phyloP scores from a whole-genome alignment of 495 filamentous ascomycete species.

The Penicillium psychrofluorescens region DNA sequence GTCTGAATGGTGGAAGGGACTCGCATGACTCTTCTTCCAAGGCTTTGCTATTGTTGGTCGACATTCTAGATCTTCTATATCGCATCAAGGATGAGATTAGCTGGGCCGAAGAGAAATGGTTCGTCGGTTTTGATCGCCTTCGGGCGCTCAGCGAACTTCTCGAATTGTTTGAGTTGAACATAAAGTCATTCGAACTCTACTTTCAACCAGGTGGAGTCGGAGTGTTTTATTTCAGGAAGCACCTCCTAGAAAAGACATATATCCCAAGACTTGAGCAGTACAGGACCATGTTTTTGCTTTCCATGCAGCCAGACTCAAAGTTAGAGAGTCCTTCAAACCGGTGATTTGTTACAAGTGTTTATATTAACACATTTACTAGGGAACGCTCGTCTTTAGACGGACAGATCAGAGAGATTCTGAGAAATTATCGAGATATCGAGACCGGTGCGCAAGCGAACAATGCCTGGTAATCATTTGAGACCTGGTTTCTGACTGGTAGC shows the following conservation, averaged over 20 bases:
- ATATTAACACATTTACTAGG: background rate
- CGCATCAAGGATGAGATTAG: conserved; percentile 19
- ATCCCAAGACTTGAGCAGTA: conserved; percentile 23
- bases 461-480: rapidly evolving
- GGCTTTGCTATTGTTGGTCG: conserved; percentile 10
- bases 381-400: conserved; percentile 13
- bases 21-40: conserved; percentile 12
- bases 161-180: conserved; percentile 11
- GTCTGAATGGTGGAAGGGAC: conserved; percentile 12
- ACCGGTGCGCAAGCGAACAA: conserved; percentile 9
- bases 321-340: background rate
- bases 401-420: conserved; percentile 9
- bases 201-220: conserved; percentile 29
- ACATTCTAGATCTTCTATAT: conserved; percentile 16
- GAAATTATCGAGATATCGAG: conserved; percentile 13
- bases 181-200: conserved; percentile 21
- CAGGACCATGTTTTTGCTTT: conserved; percentile 20
- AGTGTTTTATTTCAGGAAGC: conserved; percentile 18
- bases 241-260: conserved; percentile 20
- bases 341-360: background rate
- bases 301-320: conserved; percentile 23
- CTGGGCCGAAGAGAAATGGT: conserved; percentile 21
- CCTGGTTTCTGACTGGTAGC: background rate
- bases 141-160: conserved; percentile 14
- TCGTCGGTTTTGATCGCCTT: conserved; percentile 14